These are phyloP conservation scores for Physcomitrellopsis africana DNA, from an alignment of 225 moss, liverwort and hornwort genomes.

Conservation along the genomic window DNA sequence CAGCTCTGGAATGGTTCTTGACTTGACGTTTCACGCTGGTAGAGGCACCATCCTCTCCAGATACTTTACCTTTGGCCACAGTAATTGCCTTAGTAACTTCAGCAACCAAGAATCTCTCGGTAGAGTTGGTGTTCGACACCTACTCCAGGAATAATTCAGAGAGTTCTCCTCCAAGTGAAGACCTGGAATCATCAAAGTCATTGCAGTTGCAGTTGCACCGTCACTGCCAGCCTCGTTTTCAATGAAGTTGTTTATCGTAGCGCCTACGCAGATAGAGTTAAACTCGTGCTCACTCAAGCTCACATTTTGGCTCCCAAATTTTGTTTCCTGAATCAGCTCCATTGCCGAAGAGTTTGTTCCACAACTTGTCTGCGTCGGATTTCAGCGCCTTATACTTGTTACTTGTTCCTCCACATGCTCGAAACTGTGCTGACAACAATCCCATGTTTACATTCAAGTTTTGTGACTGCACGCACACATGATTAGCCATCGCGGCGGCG, in stretches of 20 bases:
- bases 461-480: slow-evolving; percentile 44
- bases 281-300: slow-evolving; percentile 87
- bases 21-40: slow-evolving; percentile 47
- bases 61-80: background rate
- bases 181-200: slow-evolving; percentile 61
- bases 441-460: slow-evolving; percentile 26
- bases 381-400: slow-evolving; percentile 20
- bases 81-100: slow-evolving; percentile 44
- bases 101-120: slow-evolving; percentile 55
- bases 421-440: slow-evolving; percentile 34
- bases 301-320: slow-evolving; percentile 35
- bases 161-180: slow-evolving; percentile 68
- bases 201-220: slow-evolving; percentile 37
- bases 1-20: slow-evolving; percentile 61
- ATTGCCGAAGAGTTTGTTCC: slow-evolving; percentile 35
- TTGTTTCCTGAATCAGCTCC: slow-evolving; percentile 31
- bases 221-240: slow-evolving; percentile 49
- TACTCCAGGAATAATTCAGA: slow-evolving; percentile 60
- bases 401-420: slow-evolving; percentile 12
- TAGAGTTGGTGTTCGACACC: slow-evolving; percentile 30
- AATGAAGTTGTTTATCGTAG: slow-evolving; percentile 80
- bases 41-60: background rate
- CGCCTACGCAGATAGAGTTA: slow-evolving; percentile 75
- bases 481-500: background rate
- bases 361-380: slow-evolving; percentile 23